phyloP scores from a whole-genome alignment of 495 filamentous ascomycete genomes.

The Copromyces sp. region DNA sequence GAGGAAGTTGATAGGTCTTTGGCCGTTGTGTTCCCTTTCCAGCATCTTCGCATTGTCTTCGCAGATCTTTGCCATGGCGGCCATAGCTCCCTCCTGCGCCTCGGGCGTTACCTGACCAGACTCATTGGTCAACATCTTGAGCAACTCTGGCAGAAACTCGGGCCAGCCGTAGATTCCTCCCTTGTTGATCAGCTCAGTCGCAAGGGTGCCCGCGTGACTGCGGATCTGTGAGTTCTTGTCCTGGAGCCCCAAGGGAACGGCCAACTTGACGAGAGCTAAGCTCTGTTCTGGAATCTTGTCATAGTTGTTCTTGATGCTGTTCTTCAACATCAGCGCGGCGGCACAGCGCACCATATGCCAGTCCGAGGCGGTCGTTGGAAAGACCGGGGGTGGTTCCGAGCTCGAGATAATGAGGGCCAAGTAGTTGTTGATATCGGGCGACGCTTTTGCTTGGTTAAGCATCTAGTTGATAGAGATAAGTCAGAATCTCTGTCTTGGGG shows the following conservation, averaged over 20 bases:
- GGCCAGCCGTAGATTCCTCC: conserved; percentile 89
- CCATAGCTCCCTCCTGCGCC: conserved; percentile 88
- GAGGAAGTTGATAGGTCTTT: conserved; percentile 77
- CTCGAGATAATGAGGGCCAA: conserved; percentile 82
- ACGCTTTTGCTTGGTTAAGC: conserved; percentile 82
- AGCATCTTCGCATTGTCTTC: conserved; percentile 86
- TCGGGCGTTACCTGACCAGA: conserved; percentile 52
- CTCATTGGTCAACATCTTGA: conserved; percentile 65
- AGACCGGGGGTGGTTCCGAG: conserved; percentile 44
- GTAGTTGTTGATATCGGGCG: conserved; percentile 94
- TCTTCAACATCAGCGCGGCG: conserved; percentile 90
- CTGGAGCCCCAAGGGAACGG: conserved; percentile 65
- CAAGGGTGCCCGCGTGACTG: conserved; percentile 81
- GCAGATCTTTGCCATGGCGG: conserved; percentile 86
- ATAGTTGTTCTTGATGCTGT: conserved; percentile 65
- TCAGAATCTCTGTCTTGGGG: conserved; percentile 12
- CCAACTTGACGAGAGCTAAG: conserved; percentile 64
- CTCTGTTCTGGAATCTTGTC: conserved; percentile 60
- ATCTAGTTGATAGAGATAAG: conserved; percentile 47
- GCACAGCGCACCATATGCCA: conserved; percentile 73
- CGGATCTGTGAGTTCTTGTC: conserved; percentile 77
- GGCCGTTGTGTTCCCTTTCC: conserved; percentile 74
- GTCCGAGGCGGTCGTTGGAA: conserved; percentile 45
- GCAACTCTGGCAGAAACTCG: conserved; percentile 70
- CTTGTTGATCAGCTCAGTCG: conserved; percentile 82